These are phyloP conservation scores for Cystobasidium sp. DNA, from an alignment of 1,284 basidiomycete genomes.

Conservation along the genomic window DNA sequence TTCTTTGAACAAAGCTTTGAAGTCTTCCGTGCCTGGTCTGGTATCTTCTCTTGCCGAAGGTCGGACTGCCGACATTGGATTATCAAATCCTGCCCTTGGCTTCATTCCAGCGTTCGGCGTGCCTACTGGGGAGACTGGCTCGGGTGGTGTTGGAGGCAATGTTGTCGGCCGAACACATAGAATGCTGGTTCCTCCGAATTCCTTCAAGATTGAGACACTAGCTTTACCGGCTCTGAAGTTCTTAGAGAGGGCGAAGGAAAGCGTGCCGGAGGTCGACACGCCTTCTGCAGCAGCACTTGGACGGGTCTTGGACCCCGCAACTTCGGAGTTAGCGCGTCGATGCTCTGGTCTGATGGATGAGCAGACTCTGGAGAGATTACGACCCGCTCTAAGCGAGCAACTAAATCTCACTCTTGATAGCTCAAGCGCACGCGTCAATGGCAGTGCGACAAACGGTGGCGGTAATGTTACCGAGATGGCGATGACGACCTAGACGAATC, in stretches of 20 bases:
- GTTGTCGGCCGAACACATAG: constrained; percentile 34
- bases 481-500: constrained; percentile 13
- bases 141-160: constrained; percentile 2
- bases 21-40: constrained; percentile 90
- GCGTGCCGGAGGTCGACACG: constrained; percentile 18
- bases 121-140: neutral
- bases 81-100: constrained; percentile 61
- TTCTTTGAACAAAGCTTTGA: constrained; percentile 78
- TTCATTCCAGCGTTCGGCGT: constrained; percentile 3
- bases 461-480: neutral
- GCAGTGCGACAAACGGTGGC: neutral
- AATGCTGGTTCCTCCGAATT: constrained; percentile 42
- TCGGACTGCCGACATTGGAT: constrained; percentile 65
- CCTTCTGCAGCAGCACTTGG: neutral
- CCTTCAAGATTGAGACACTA: constrained; percentile 28
- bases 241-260: constrained; percentile 30
- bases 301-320: neutral
- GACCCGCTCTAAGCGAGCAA: constrained; percentile 16
- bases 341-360: constrained; percentile 43
- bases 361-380: constrained; percentile 22
- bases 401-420: constrained; percentile 1
- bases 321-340: neutral
- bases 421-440: neutral
- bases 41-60: constrained; percentile 64
- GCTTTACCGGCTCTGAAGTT: constrained; percentile 37